Base-by-base conservation (phyloP, 2,329 filamentous ascomycete species). In the Bipolaris oryzae region DNA sequence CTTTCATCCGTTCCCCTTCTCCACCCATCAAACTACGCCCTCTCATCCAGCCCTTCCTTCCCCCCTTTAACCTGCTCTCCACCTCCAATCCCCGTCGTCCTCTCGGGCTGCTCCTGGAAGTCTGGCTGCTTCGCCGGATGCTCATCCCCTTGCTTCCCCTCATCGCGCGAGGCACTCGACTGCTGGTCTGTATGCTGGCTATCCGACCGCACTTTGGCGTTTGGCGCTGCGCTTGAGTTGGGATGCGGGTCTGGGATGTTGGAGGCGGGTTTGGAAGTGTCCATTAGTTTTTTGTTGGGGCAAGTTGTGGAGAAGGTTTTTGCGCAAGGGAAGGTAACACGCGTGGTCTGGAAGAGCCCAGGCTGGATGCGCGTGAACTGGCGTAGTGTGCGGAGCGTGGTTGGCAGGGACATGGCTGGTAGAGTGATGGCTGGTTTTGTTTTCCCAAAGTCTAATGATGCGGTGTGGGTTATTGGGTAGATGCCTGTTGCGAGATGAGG, bases 81-180 rank as follows among this genome's bases (percentile, higher is more conserved):
- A 7, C 69, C 70, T 1, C 70, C 73, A 48, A 77, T 74, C 0
- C 75, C 74, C 16, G 74, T 77, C 33, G 50, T 70, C 41, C 72
- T 58, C 1, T 57, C 66, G 5, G 72, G 72, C 58, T 72, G 50
- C 16, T 58, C 53, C 57, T 77, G 74, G 7, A 63, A 49, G 49
- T 77, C 74, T 0, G 74, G 74, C 48, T 77, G 75, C 55, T 76
- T 77, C 0, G 74, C 74, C 1, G 75, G 75, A 50, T 77, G 73
- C 18, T 76, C 70, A 35, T 72, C 68, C 1, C 72, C 72, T 9
- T 33, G 65, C 55, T 67, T 67, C 21, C 66, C 48, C 52, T 73
- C 67, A 0, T 71, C 54, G 6, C 50, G 48, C 0, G 73, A 75
- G 15, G 74, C 73, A 21, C 55, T 70, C 2, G 74, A 76, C 47